phyloP scores from a whole-genome alignment of 768 basidiomycete species.

The Tulasnella sp. region DNA sequence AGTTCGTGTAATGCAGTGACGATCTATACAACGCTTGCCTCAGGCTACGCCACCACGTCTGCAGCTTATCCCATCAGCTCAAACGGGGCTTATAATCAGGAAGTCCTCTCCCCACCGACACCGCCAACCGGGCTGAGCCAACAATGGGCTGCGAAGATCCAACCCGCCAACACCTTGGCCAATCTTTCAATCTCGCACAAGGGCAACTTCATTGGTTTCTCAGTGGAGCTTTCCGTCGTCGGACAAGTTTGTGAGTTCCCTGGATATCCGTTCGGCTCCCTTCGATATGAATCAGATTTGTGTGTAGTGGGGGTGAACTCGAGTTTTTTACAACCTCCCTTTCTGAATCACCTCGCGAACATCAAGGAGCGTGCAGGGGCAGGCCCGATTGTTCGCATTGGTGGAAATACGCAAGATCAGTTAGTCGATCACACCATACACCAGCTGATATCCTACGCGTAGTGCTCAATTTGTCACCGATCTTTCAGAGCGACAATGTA shows the following conservation, averaged over 20 bases:
- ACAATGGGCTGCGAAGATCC: not conserved
- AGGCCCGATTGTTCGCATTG: conserved; percentile 34
- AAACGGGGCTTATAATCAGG: conserved; percentile 4
- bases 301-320: conserved; percentile 20
- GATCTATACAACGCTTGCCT: too few relatives aligned
- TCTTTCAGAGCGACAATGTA: conserved; percentile 7
- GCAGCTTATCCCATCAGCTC: too few relatives aligned
- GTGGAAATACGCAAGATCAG: conserved; percentile 44
- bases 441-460: too few relatives aligned
- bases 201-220: conserved; percentile 51
- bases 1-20: too few relatives aligned
- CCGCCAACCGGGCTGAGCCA: not conserved
- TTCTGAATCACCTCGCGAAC: conserved; percentile 39
- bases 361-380: conserved; percentile 33
- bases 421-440: too few relatives aligned
- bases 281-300: too few relatives aligned
- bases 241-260: conserved; percentile 40
- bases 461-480: not conserved
- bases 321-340: conserved; percentile 29
- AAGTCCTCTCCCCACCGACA: not conserved
- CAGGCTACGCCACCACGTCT: too few relatives aligned
- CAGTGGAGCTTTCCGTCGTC: conserved; percentile 51
- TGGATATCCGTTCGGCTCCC: too few relatives aligned
- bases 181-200: conserved; percentile 32
- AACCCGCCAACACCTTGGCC: conserved; percentile 17